Conservation (phyloP, 345 rosid genomes). For the Durio zibethinus region DNA sequence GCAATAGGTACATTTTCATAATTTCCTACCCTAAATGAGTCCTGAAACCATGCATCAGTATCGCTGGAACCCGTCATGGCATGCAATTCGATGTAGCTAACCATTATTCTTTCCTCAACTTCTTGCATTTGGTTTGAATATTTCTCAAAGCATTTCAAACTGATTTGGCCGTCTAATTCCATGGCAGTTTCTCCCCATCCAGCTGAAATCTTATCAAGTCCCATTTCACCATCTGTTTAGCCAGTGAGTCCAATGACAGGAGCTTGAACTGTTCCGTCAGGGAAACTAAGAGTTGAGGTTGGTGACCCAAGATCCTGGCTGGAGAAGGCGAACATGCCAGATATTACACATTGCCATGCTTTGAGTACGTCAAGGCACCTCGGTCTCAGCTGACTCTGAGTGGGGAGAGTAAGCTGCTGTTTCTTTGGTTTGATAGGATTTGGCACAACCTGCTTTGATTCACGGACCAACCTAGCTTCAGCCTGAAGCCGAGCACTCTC, state of each 20-base stretch:
- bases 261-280: neutral
- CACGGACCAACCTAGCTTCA: constrained; percentile 33
- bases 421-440: constrained; percentile 4
- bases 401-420: neutral
- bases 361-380: constrained; percentile 46
- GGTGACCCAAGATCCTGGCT: constrained; percentile 28
- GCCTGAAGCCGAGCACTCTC: constrained; percentile 40
- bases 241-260: constrained; percentile 4
- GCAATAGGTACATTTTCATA: neutral
- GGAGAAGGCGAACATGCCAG: constrained; percentile 26
- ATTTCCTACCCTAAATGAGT: constrained; percentile 17
- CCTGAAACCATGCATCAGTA: constrained; percentile 21
- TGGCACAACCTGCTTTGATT: constrained; percentile 11
- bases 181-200: neutral
- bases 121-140: neutral
- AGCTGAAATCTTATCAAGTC: neutral
- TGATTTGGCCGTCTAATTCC: neutral
- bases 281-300: constrained; percentile 24
- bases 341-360: constrained; percentile 38
- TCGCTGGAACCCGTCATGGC: neutral
- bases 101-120: neutral
- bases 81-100: neutral
- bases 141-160: neutral
- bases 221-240: neutral
- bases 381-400: constrained; percentile 6